Evolutionary conservation across 306 rosid genomes (phyloP).

Genomic region (Gastrolobium villosum): DNA sequence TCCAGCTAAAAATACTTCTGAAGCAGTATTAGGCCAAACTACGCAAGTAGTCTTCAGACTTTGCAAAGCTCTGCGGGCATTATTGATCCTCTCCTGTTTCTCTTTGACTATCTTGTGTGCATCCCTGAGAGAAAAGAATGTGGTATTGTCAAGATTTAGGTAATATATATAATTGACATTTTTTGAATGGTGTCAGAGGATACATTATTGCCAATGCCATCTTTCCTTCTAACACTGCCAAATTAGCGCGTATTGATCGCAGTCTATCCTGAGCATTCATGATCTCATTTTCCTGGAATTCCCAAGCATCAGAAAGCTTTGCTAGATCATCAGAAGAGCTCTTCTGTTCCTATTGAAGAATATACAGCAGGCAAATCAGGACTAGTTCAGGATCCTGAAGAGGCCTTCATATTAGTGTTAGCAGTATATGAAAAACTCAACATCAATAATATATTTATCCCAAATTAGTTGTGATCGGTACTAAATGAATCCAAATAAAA

Average conservation of each 20-base stretch:
- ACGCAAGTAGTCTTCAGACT: slow-evolving; percentile 67
- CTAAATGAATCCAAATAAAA: too few species aligned
- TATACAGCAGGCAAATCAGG: slow-evolving; percentile 39
- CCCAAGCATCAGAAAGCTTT: slow-evolving; percentile 74
- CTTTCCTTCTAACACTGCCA: slow-evolving; percentile 91
- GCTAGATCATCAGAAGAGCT: slow-evolving; percentile 64
- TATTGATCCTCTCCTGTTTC: slow-evolving; percentile 73
- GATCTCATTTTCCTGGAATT: slow-evolving; percentile 87
- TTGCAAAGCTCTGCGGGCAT: slow-evolving; percentile 63
- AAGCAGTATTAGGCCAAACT: slow-evolving; percentile 83
- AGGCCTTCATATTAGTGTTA: slow-evolving; percentile 15
- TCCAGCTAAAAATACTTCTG: slow-evolving; percentile 84
- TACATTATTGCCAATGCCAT: slow-evolving; percentile 83
- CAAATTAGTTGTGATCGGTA: background rate
- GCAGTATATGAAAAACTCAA: slow-evolving; percentile 8
- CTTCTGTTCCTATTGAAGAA: slow-evolving; percentile 63
- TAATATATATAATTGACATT: slow-evolving; percentile 9
- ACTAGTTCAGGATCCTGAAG: slow-evolving; percentile 16
- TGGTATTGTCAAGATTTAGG: slow-evolving; percentile 39
- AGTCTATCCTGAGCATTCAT: slow-evolving; percentile 71
- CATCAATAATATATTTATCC: too few species aligned
- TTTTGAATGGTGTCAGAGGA: slow-evolving; percentile 38
- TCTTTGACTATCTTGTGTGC: slow-evolving; percentile 69
- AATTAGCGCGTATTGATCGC: slow-evolving; percentile 80
- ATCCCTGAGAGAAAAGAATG: slow-evolving; percentile 60